Evolutionary conservation across 306 rosid genomes (phyloP).

Genomic region (Urtica urens): DNA sequence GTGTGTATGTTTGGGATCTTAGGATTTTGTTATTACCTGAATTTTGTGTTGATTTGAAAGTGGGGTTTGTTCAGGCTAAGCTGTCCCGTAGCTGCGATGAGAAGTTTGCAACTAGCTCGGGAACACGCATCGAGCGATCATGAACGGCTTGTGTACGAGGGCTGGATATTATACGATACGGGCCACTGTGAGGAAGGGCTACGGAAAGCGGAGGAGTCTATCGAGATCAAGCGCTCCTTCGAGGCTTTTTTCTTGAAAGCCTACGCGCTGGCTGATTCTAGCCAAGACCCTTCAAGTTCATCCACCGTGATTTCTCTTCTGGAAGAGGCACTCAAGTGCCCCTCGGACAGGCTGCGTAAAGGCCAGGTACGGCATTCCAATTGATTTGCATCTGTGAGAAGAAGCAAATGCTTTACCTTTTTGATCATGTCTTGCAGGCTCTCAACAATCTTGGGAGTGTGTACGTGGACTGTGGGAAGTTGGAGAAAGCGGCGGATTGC

Average conservation of each 20-base stretch:
- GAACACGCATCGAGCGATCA: constrained; percentile 73
- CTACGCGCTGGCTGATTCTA: constrained; percentile 85
- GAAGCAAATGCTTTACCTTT: too few species aligned
- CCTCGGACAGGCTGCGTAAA: constrained; percentile 86
- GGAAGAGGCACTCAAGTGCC: constrained; percentile 86
- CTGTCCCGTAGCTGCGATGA: constrained; percentile 89
- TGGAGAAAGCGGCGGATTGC: constrained; percentile 78
- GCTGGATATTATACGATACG: constrained; percentile 88
- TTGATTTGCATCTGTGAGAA: too few species aligned
- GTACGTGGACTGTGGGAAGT: constrained; percentile 58
- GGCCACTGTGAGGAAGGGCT: constrained; percentile 92
- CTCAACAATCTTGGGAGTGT: constrained; percentile 93
- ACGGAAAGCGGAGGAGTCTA: constrained; percentile 78
- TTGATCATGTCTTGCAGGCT: constrained; percentile 40
- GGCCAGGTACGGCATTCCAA: constrained; percentile 64
- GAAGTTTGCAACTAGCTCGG: constrained; percentile 84
- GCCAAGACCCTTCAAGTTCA: constrained; percentile 56
- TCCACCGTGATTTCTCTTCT: constrained; percentile 70
- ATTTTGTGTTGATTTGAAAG: too few species aligned
- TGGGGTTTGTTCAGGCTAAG: constrained; percentile 66
- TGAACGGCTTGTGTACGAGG: constrained; percentile 79
- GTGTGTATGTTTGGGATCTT: constrained; percentile 3
- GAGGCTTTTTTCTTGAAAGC: constrained; percentile 92
- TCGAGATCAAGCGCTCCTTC: constrained; percentile 69
- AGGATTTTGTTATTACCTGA: constrained; percentile 2